Base-by-base conservation (phyloP, 495 filamentous ascomycete species). In the Trichoderma parareesei region DNA sequence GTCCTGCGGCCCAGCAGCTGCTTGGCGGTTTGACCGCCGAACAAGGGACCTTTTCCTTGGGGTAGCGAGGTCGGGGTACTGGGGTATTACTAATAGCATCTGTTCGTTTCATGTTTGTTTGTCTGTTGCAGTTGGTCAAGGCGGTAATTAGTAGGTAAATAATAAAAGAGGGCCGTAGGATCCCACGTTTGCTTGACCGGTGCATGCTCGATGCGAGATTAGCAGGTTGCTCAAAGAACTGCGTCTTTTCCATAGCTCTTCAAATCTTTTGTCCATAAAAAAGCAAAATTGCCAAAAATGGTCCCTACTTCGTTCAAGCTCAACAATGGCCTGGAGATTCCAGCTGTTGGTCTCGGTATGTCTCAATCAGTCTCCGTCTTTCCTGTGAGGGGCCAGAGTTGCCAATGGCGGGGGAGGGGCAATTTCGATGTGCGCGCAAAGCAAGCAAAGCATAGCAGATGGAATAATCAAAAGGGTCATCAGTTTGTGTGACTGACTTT, bases 311-410 rank as follows among this genome's bases (percentile, higher is more conserved):
- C 73, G 27, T 88, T 87, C 76, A 88, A 86, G 70, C 85, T 94
- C 69, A 94, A 93, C 79, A 92, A 83, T 42, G 90, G 89, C 65
- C 80, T 82, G 44, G 78, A 84, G 66, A 92, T 94, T 71, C 90
- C 90, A 38, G 88, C 90, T 38, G 68, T 93, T 14, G 90, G 89
- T 4, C 78, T 93, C 10, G 88, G 88, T 81, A 85, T 62, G 68
- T 84, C 65, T 38, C 63, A 40, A 33, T 63, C 41, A 64, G 27
- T 62, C 41, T n/a, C 42, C 49, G n/a, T n/a, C n/a, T n/a, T 5
- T 48, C 49, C 14, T 10, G 9, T 35, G 53, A 57, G 53, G 53
- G 53, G 53, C 10, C 53, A 37, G 18, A 2, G 3, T 57, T 27
- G 38, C 6, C 14, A 1, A 42, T 62, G 27, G 49, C 43, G 55